Evolutionary conservation across 305 asterid genomes (phyloP).

Genomic region (Fraxinus baroniana): DNA sequence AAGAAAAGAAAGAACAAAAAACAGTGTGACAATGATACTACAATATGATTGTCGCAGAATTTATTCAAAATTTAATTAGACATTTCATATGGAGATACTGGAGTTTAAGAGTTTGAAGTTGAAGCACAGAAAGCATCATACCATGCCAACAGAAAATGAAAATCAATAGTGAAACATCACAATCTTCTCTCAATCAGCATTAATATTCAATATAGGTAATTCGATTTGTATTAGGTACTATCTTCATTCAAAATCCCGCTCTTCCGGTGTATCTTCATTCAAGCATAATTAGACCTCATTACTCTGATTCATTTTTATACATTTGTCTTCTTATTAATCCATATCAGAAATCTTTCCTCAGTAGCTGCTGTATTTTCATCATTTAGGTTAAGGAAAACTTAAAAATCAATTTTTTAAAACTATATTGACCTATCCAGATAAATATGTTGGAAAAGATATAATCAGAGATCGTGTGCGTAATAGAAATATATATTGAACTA

Average conservation of each 20-base stretch:
- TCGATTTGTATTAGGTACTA: background rate
- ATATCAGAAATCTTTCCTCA: background rate
- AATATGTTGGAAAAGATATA: background rate
- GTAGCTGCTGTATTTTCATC: background rate
- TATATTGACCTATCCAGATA: background rate
- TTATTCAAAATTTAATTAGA: background rate
- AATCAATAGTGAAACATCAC: background rate
- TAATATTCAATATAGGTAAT: background rate
- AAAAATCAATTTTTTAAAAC: background rate
- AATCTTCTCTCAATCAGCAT: background rate
- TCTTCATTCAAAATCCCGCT: background rate
- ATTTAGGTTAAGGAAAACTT: background rate
- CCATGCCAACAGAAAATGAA: background rate
- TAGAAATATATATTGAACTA: background rate
- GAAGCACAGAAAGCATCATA: background rate
- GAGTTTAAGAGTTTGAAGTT: background rate
- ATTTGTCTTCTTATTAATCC: background rate
- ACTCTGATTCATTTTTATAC: background rate
- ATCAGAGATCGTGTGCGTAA: background rate
- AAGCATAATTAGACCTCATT: background rate
- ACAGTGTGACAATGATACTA: background rate
- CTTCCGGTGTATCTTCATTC: background rate
- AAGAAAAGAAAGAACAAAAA: background rate
- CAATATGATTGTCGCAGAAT: background rate
- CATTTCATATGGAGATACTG: background rate